phyloP scores from a whole-genome alignment of 2,329 filamentous ascomycete species.

The Xenosphaeropsis pyriputrescens region DNA sequence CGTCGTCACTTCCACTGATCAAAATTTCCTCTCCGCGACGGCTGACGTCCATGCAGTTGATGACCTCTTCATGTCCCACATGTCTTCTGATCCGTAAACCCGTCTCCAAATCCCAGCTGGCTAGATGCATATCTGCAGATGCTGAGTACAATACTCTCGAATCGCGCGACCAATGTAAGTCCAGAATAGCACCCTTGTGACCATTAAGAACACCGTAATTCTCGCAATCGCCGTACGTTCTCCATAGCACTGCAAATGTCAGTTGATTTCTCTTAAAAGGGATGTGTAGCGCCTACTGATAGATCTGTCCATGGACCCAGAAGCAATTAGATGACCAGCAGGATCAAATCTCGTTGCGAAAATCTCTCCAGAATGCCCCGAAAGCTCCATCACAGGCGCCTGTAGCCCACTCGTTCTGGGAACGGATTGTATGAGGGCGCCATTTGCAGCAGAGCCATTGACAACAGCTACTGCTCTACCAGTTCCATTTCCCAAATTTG shows the following conservation, averaged over 20 bases:
- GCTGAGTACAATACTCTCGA: constrained; percentile 82
- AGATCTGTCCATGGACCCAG: constrained; percentile 85
- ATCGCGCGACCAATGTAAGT: constrained; percentile 94
- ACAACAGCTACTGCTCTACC: constrained; percentile 39
- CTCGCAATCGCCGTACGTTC: constrained; percentile 81
- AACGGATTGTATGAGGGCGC: constrained; percentile 49
- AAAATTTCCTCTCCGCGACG: constrained; percentile 81
- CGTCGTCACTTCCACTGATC: constrained; percentile 86
- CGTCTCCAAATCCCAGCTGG: constrained; percentile 88
- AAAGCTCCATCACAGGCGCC: constrained; percentile 87
- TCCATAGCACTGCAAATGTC: constrained; percentile 62
- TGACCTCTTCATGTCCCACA: constrained; percentile 85
- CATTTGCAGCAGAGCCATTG: constrained; percentile 40
- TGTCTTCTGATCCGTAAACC: constrained; percentile 88
- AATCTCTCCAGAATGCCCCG: constrained; percentile 70
- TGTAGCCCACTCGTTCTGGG: constrained; percentile 71
- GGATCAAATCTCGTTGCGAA: constrained; percentile 86
- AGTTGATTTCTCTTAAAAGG: constrained; percentile 7
- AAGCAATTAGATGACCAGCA: constrained; percentile 77
- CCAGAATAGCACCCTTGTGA: constrained; percentile 81
- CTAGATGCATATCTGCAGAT: constrained; percentile 83
- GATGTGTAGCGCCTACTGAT: constrained; percentile 46
- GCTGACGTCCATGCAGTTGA: constrained; percentile 83
- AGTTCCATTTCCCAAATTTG: constrained; percentile 41
- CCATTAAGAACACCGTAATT: constrained; percentile 85